Conservation (phyloP, 176 grass and related monocot genomes). For the Paspalum notatum region DNA sequence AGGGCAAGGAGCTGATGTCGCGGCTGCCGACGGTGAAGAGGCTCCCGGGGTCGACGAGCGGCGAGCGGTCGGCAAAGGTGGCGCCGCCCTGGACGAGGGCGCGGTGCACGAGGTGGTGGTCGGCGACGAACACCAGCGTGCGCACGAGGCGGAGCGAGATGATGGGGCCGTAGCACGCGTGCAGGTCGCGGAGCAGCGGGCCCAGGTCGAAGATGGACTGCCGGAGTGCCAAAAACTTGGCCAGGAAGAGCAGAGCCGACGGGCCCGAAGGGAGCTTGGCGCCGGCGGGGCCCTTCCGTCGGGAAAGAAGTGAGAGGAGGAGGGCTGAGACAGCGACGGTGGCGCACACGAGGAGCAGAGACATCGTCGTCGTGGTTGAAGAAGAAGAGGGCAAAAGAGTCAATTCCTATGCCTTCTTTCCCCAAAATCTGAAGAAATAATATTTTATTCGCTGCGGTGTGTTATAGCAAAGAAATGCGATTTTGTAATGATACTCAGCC, state of each 20-base stretch:
- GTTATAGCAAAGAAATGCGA: no score
- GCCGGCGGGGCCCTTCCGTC: no score
- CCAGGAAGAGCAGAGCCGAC: constrained; percentile 36
- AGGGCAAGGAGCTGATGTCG: constrained; percentile 48
- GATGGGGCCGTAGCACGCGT: constrained; percentile 37
- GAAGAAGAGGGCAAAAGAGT: no score
- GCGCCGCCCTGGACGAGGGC: constrained; percentile 35
- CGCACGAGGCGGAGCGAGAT: constrained; percentile 41
- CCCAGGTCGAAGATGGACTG: constrained; percentile 41
- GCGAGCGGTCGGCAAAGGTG: constrained; percentile 42
- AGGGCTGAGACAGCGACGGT: no score
- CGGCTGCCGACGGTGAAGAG: constrained; percentile 38
- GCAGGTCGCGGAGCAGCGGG: constrained; percentile 45
- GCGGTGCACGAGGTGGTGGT: constrained; percentile 38
- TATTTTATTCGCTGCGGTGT: no score
- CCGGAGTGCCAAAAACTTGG: constrained; percentile 38
- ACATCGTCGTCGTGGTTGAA: no score
- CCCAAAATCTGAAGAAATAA: no score
- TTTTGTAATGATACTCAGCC: no score
- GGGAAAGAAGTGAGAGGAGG: no score
- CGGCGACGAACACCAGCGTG: constrained; percentile 58
- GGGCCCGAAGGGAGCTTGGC: constrained; percentile 57
- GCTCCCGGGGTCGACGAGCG: background rate
- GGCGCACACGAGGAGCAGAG: no score
- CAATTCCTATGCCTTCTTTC: no score